Evolutionary conservation across 805 yeast genomes (phyloP).

Genomic region (Maudiozyma turicensis): DNA sequence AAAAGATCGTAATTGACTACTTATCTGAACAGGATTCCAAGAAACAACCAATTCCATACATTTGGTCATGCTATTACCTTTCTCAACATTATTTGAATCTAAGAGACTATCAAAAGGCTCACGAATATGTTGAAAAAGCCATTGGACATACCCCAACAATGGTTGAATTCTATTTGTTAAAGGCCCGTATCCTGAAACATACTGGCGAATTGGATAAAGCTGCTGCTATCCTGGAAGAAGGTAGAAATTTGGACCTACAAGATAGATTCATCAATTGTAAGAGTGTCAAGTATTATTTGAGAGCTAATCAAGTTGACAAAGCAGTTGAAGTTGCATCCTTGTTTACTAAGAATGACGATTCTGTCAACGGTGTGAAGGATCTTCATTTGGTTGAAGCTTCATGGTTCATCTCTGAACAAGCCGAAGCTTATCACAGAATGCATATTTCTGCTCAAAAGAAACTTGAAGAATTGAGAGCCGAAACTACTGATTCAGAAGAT

Average conservation of each 20-base stretch:
- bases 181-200: constrained; percentile 74
- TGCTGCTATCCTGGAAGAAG: constrained; percentile 54
- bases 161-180: constrained; percentile 70
- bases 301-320: constrained; percentile 64
- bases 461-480: constrained; percentile 10
- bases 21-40: constrained; percentile 25
- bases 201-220: constrained; percentile 55
- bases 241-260: constrained; percentile 69
- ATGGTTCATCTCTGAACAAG: constrained; percentile 81
- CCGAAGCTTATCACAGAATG: constrained; percentile 65
- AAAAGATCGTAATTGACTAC: constrained; percentile 44
- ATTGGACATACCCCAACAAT: constrained; percentile 69
- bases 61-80: constrained; percentile 68
- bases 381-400: constrained; percentile 83
- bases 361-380: constrained; percentile 77
- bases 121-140: constrained; percentile 49
- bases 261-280: constrained; percentile 89
- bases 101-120: constrained; percentile 46
- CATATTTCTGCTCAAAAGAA: constrained; percentile 31
- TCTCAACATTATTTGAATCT: constrained; percentile 65
- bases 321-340: constrained; percentile 67
- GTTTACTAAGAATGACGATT: constrained; percentile 79
- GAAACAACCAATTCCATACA: constrained; percentile 29
- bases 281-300: constrained; percentile 69
- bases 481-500: constrained; percentile 6